Evolutionary conservation across 306 rosid species (phyloP).

Genomic region (Fragaria nilgerrensis): DNA sequence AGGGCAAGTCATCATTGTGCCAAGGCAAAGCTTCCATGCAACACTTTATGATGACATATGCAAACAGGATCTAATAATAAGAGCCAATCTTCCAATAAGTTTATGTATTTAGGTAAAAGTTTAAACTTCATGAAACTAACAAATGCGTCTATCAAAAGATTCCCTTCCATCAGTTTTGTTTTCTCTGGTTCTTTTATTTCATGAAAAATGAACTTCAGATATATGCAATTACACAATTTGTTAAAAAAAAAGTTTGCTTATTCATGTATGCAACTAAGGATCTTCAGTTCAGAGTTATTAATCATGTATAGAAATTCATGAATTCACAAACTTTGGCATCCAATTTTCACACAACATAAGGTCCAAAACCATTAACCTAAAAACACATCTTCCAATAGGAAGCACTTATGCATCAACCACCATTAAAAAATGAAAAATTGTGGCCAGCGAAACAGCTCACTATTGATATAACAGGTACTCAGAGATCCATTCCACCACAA

Average conservation of each 20-base stretch:
- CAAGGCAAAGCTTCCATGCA: neutral
- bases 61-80: neutral
- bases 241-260: neutral
- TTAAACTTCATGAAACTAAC: neutral
- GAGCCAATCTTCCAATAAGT: neutral
- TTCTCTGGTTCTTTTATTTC: neutral
- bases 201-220: neutral
- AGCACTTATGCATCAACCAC: neutral
- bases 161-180: neutral
- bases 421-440: neutral
- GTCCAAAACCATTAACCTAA: neutral
- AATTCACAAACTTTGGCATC: neutral
- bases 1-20: neutral
- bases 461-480: neutral
- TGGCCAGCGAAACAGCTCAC: conserved; percentile 5
- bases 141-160: neutral
- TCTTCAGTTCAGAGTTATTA: neutral
- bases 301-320: neutral
- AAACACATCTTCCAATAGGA: neutral
- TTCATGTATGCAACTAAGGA: neutral
- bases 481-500: neutral
- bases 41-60: neutral
- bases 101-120: neutral
- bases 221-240: neutral
- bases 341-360: neutral